phyloP scores from a whole-genome alignment of 2,329 filamentous ascomycete genomes.

The Apiospora malaysiana region DNA sequence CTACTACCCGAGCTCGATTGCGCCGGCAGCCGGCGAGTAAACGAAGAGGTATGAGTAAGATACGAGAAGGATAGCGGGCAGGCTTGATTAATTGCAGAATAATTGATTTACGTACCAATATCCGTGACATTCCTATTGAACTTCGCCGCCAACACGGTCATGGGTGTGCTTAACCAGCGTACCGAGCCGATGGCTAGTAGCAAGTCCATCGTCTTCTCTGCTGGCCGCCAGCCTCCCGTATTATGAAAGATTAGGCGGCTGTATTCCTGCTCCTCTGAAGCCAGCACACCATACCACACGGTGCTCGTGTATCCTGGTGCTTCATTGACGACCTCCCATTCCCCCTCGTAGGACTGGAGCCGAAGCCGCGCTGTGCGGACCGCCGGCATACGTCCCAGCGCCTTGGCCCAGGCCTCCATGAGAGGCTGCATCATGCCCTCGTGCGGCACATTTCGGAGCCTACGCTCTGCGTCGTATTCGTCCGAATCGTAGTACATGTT shows the following conservation, averaged over 20 bases:
- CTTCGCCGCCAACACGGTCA: constrained; percentile 11
- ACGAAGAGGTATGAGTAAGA: neutral
- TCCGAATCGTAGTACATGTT: too few relatives aligned
- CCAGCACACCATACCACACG: neutral
- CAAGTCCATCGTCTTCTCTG: constrained; percentile 13
- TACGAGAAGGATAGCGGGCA: neutral
- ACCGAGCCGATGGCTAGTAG: neutral
- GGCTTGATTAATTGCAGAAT: too few relatives aligned
- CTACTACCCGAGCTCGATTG: constrained; percentile 41
- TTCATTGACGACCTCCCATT: constrained; percentile 23
- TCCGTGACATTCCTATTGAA: neutral
- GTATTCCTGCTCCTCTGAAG: neutral
- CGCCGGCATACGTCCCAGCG: constrained; percentile 18
- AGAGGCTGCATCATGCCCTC: constrained; percentile 21
- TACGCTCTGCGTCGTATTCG: neutral
- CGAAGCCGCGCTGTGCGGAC: constrained; percentile 1
- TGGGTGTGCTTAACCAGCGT: neutral
- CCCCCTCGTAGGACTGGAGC: constrained; percentile 16
- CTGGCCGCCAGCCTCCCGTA: constrained; percentile 20
- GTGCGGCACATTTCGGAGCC: constrained; percentile 14
- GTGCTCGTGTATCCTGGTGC: neutral
- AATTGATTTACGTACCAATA: neutral
- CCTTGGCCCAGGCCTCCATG: constrained; percentile 19
- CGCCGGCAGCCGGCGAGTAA: neutral
- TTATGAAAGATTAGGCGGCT: constrained; percentile 22